phyloP scores from a whole-genome alignment of 768 basidiomycete genomes.

The Tulasnella sp. region DNA sequence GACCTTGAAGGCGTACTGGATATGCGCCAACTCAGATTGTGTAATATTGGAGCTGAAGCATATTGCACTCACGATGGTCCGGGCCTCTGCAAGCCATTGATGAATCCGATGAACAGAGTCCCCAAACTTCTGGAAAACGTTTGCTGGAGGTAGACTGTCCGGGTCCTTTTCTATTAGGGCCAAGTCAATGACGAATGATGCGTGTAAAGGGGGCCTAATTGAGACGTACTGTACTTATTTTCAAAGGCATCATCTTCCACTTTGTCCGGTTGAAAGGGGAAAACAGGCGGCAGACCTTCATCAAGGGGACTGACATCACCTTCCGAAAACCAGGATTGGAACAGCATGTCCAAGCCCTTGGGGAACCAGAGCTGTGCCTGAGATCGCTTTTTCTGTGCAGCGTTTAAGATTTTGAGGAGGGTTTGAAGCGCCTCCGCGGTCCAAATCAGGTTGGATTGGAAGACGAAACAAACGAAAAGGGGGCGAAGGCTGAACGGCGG shows the following conservation, averaged over 20 bases:
- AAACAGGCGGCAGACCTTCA: slow-evolving; percentile 23
- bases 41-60: not conserved
- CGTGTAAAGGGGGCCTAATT: not conserved
- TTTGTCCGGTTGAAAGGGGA: slow-evolving; percentile 30
- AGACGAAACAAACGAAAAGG: slow-evolving; percentile 52
- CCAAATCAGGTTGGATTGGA: slow-evolving; percentile 44
- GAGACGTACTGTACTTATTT: slow-evolving; percentile 29
- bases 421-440: slow-evolving; percentile 40
- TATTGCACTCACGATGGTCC: slow-evolving; percentile 38
- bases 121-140: slow-evolving; percentile 42
- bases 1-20: slow-evolving; percentile 52
- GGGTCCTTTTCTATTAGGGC: slow-evolving; percentile 40
- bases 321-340: not conserved
- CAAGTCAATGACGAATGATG: not conserved
- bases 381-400: slow-evolving; percentile 40
- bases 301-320: slow-evolving; percentile 27
- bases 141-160: slow-evolving; percentile 48
- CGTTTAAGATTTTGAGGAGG: slow-evolving; percentile 40
- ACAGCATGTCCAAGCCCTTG: slow-evolving; percentile 38
- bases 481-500: slow-evolving; percentile 34
- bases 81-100: slow-evolving; percentile 43
- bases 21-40: not conserved
- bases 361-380: slow-evolving; percentile 50
- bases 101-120: slow-evolving; percentile 38
- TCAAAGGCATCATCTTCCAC: slow-evolving; percentile 34